These are phyloP conservation scores for Voacanga thouarsii DNA, from an alignment of 257 asterid species.

Conservation along the genomic window DNA sequence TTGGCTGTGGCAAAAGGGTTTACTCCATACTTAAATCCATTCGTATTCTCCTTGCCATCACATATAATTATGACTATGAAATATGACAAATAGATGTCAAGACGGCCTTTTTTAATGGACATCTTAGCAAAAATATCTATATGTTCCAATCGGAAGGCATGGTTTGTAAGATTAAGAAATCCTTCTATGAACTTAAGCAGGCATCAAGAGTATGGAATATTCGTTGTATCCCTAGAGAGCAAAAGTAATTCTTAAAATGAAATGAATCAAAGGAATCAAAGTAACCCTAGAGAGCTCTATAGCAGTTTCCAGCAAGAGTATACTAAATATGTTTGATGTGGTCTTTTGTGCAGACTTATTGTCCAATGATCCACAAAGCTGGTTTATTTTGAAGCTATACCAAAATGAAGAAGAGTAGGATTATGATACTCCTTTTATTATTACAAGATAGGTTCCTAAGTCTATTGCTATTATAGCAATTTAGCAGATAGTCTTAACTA, in stretches of 20 bases:
- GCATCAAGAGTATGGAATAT: too few relatives aligned
- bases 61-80: too few relatives aligned
- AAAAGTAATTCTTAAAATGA: background rate
- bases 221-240: too few relatives aligned
- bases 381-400: background rate
- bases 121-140: too few relatives aligned
- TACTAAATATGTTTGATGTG: background rate
- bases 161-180: too few relatives aligned
- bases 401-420: background rate
- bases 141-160: too few relatives aligned
- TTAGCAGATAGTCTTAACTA: background rate
- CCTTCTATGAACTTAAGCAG: too few relatives aligned
- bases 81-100: too few relatives aligned
- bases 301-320: background rate
- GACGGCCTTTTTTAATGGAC: too few relatives aligned
- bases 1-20: too few relatives aligned
- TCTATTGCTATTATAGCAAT: background rate
- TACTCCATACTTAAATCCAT: too few relatives aligned
- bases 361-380: background rate
- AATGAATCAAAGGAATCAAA: background rate
- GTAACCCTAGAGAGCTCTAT: background rate
- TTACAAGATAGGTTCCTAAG: background rate
- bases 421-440: background rate
- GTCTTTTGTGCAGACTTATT: background rate
- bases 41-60: too few relatives aligned